Conservation (phyloP, 2,329 filamentous ascomycete species). For the Aureobasidium subglaciale region DNA sequence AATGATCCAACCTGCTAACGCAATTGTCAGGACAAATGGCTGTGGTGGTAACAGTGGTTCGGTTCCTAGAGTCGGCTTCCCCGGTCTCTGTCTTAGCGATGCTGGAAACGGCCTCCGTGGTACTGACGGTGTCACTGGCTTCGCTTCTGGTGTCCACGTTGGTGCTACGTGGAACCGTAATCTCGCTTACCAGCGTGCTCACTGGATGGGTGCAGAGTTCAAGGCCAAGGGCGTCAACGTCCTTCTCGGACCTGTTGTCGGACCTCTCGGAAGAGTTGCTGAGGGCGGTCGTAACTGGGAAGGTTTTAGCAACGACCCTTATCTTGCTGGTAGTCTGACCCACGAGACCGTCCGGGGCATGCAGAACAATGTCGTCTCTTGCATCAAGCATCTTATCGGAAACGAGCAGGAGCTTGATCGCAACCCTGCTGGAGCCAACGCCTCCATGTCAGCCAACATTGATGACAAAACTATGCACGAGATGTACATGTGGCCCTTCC, state of each 20-base stretch:
- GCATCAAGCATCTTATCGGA: conserved; percentile 52
- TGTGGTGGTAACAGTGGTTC: conserved; percentile 33
- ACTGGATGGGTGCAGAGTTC: conserved; percentile 52
- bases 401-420: conserved; percentile 45
- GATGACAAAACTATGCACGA: conserved; percentile 50
- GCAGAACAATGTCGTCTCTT: conserved; percentile 51
- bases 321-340: conserved; percentile 49
- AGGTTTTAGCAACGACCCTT: conserved; percentile 63
- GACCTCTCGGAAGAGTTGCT: conserved; percentile 63
- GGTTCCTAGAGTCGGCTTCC: conserved; percentile 31
- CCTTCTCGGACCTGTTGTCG: conserved; percentile 61
- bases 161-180: conserved; percentile 38
- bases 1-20: background rate
- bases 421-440: conserved; percentile 33
- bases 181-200: conserved; percentile 45
- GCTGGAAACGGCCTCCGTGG: conserved; percentile 37
- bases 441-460: conserved; percentile 44
- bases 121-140: conserved; percentile 37
- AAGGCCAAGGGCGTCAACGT: conserved; percentile 51
- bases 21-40: conserved; percentile 20
- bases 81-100: conserved; percentile 37
- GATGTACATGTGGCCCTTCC: conserved; percentile 39
- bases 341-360: conserved; percentile 49
- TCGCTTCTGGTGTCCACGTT: conserved; percentile 32
- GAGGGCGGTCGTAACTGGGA: conserved; percentile 66